Percentiles rank a stretch among this genome's conserved stretches.
Conservation (phyloP, 345 rosid species). For the Cochlearia excelsa region DNA sequence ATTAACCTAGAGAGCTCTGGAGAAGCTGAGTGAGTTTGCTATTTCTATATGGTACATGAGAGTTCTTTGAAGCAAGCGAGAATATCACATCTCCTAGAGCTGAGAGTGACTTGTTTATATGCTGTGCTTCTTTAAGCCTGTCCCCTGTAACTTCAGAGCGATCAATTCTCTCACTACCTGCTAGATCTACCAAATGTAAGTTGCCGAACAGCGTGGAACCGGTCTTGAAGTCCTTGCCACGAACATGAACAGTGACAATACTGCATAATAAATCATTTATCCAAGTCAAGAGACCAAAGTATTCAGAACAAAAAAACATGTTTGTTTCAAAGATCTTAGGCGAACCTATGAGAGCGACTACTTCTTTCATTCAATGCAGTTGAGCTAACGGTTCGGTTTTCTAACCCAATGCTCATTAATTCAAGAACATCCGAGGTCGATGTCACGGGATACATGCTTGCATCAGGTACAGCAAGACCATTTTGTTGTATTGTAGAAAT, state of each 20-base stretch:
- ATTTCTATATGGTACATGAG: slow-evolving; percentile 29
- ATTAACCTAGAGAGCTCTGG: slow-evolving; percentile 71
- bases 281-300: slow-evolving; percentile 17
- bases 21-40: slow-evolving; percentile 96
- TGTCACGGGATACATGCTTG: slow-evolving; percentile 66
- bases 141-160: slow-evolving; percentile 28
- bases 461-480: slow-evolving; percentile 91
- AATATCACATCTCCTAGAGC: slow-evolving; percentile 60
- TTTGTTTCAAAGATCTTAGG: slow-evolving; percentile 25
- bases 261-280: slow-evolving; percentile 42
- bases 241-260: slow-evolving; percentile 72
- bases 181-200: slow-evolving; percentile 91
- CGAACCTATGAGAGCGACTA: slow-evolving; percentile 91
- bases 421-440: slow-evolving; percentile 69
- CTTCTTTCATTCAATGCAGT: slow-evolving; percentile 79
- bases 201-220: slow-evolving; percentile 66
- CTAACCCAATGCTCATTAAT: slow-evolving; percentile 73
- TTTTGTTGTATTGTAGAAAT: slow-evolving; percentile 56
- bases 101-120: no score
- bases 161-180: slow-evolving; percentile 95
- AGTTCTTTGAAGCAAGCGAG: slow-evolving; percentile 82
- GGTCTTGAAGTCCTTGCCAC: slow-evolving; percentile 57
- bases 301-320: neutral
- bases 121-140: no score
- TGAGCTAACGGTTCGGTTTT: slow-evolving; percentile 67